phyloP scores from a whole-genome alignment of 371 early-diverging fungal genomes.

The Apophysomyces elegans region DNA sequence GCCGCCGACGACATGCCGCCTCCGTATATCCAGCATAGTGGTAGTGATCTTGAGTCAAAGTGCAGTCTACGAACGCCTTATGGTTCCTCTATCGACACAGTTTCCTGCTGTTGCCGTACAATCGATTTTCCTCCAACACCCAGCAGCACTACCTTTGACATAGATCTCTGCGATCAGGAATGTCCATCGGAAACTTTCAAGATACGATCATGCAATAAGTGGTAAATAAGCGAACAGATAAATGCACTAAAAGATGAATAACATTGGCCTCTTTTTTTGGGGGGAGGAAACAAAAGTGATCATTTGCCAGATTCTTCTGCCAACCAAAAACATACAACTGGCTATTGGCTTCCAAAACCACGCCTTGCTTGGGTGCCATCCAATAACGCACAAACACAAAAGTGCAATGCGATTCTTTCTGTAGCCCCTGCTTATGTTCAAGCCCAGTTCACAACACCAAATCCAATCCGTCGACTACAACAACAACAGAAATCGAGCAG shows the following conservation, averaged over 20 bases:
- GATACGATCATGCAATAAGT: constrained; percentile 11
- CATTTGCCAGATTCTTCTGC: constrained; percentile 2
- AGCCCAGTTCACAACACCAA: constrained; percentile 2
- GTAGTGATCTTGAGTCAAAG: constrained; percentile 10
- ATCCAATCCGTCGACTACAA: neutral
- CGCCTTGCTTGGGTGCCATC: neutral
- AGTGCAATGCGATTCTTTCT: neutral
- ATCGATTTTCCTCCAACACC: constrained; percentile 34
- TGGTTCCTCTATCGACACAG: constrained; percentile 38
- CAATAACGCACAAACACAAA: neutral
- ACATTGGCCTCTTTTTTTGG: neutral
- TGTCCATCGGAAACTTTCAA: too few species aligned
- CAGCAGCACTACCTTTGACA: constrained; percentile 33
- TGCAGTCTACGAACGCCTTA: constrained; percentile 30
- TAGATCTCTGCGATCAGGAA: constrained; percentile 13
- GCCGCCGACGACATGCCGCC: neutral
- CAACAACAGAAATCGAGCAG: neutral
- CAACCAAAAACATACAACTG: constrained; percentile 3
- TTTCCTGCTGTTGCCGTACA: constrained; percentile 25
- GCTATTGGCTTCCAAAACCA: neutral
- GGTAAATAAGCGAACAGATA: neutral
- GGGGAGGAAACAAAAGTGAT: neutral
- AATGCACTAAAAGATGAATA: neutral
- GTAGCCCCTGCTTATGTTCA: neutral
- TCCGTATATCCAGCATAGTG: constrained; percentile 2